Evolutionary conservation across 352 stramenopile species (phyloP).

Genomic region (Blastocystis sp.): DNA sequence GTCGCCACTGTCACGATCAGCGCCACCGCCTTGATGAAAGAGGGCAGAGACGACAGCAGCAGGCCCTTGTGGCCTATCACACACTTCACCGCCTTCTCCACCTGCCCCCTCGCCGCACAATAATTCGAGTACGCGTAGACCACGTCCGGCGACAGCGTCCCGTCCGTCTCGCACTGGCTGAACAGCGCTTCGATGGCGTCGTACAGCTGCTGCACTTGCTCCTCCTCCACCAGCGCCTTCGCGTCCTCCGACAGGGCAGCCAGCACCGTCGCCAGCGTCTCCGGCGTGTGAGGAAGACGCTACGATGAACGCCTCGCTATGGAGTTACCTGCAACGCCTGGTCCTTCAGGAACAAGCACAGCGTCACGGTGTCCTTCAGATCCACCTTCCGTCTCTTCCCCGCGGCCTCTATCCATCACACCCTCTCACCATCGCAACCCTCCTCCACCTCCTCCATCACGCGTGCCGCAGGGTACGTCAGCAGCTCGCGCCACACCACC

Average conservation of each 20-base stretch:
- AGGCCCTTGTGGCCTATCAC: not conserved
- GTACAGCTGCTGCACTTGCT: not conserved
- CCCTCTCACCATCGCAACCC: not conserved
- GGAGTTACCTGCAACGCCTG: not conserved
- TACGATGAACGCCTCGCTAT: not conserved
- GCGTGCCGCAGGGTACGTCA: slow-evolving; percentile 40
- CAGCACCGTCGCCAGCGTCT: not conserved
- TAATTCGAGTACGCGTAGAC: slow-evolving; percentile 2
- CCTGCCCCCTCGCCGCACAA: slow-evolving; percentile 15
- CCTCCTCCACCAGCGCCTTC: not conserved
- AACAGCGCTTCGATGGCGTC: not conserved
- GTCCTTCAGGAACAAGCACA: not conserved
- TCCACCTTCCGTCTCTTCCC: not conserved
- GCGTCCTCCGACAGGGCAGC: not conserved
- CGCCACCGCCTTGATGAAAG: not conserved
- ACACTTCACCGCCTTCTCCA: slow-evolving; percentile 18
- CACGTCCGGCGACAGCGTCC: not conserved
- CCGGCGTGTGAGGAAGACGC: not conserved
- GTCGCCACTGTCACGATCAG: not conserved
- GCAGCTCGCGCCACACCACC: not conserved
- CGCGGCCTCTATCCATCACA: not conserved
- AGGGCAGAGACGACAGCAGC: not conserved
- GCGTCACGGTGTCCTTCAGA: not conserved
- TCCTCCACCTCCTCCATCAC: not conserved
- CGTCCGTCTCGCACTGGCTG: not conserved